Evolutionary conservation across 257 asterid genomes (phyloP).

Genomic region (Petunia axillaris): DNA sequence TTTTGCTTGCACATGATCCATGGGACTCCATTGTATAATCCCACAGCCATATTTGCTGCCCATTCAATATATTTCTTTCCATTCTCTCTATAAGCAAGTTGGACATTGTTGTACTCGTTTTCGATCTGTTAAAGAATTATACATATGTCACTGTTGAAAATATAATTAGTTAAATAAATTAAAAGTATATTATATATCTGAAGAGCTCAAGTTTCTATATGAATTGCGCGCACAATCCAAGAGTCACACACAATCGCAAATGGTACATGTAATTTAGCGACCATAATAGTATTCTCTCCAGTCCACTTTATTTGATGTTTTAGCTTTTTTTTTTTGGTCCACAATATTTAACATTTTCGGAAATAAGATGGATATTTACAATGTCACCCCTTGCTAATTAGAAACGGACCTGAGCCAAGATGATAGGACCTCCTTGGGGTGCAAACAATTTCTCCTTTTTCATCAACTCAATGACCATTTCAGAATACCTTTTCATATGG

Average conservation of each 20-base stretch:
- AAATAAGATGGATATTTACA: too few relatives aligned
- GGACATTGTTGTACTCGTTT: slow-evolving; percentile 85
- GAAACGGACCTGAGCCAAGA: slow-evolving; percentile 72
- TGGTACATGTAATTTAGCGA: too few relatives aligned
- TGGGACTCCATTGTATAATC: slow-evolving; percentile 58
- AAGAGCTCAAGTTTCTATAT: too few relatives aligned
- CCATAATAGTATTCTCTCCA: too few relatives aligned
- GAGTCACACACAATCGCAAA: too few relatives aligned
- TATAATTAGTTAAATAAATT: not conserved
- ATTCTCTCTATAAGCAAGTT: slow-evolving; percentile 61
- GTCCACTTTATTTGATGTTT: too few relatives aligned
- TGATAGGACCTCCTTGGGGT: slow-evolving; percentile 96
- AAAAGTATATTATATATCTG: too few relatives aligned
- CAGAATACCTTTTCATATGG: slow-evolving; percentile 73
- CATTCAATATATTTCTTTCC: slow-evolving; percentile 71
- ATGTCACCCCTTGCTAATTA: not conserved
- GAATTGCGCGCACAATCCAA: too few relatives aligned
- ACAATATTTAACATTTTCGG: too few relatives aligned
- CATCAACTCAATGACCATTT: slow-evolving; percentile 58
- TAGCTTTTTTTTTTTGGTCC: too few relatives aligned
- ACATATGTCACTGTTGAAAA: not conserved
- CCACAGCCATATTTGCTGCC: slow-evolving; percentile 86
- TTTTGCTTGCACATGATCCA: slow-evolving; percentile 98
- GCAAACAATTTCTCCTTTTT: slow-evolving; percentile 76
- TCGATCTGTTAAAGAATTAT: slow-evolving; percentile 52